Evolutionary conservation across 257 asterid species (phyloP).

Genomic region (Knoxia roxburghii): DNA sequence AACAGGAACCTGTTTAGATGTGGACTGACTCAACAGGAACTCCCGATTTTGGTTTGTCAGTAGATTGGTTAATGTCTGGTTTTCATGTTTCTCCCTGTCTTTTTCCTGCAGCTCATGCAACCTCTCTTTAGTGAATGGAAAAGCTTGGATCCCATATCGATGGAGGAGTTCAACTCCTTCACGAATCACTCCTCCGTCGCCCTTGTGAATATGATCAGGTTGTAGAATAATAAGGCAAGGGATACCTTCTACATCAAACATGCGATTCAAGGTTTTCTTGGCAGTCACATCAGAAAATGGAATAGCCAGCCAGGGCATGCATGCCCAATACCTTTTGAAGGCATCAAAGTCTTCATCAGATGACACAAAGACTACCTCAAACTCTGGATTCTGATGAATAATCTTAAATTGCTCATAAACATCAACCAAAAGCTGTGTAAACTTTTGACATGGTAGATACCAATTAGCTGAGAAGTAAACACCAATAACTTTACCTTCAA

Average conservation of each 20-base stretch:
- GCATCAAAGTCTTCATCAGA: constrained; percentile 57
- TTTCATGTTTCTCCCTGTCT: constrained; percentile 46
- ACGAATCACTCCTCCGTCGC: constrained; percentile 11
- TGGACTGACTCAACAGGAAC: constrained; percentile 34
- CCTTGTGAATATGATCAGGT: constrained; percentile 21
- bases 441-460: constrained; percentile 51
- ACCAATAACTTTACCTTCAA: constrained; percentile 51
- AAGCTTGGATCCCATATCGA: constrained; percentile 50
- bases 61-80: constrained; percentile 44
- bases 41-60: constrained; percentile 34
- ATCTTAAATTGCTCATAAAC: constrained; percentile 45
- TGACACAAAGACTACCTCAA: constrained; percentile 67
- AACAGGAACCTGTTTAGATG: constrained; percentile 40
- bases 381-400: constrained; percentile 26
- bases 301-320: constrained; percentile 73
- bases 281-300: constrained; percentile 58
- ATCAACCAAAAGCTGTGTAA: constrained; percentile 36
- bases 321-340: constrained; percentile 30
- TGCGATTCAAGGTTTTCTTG: constrained; percentile 37
- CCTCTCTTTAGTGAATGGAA: constrained; percentile 54
- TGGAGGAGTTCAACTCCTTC: constrained; percentile 53
- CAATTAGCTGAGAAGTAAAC: constrained; percentile 70
- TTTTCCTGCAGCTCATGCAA: constrained; percentile 37
- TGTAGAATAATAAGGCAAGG: constrained; percentile 52
- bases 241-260: constrained; percentile 49